Evolutionary conservation across 345 rosid species (phyloP).

Genomic region (Schrenkiella parvula): DNA sequence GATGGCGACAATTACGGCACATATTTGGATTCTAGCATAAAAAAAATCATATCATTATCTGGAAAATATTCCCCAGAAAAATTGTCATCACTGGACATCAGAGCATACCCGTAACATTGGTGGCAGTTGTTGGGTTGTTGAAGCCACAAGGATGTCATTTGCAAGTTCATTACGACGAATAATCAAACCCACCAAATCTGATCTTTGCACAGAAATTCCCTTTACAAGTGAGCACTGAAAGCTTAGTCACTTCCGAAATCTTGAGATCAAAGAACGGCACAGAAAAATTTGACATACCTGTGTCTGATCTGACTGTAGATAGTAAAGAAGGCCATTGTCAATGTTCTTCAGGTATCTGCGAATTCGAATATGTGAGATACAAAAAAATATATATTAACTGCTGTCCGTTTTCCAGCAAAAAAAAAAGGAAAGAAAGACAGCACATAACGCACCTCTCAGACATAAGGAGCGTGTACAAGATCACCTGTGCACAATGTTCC

Average conservation of each 20-base stretch:
- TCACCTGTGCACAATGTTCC: conserved; percentile 96
- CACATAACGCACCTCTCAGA: conserved; percentile 72
- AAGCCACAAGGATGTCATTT: conserved; percentile 70
- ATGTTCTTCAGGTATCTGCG: conserved; percentile 70
- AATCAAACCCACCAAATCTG: conserved; percentile 84
- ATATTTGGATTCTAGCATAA: conserved; percentile 63
- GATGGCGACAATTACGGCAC: conserved; percentile 89
- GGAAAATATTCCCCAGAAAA: not conserved
- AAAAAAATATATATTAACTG: not conserved
- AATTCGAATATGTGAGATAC: conserved; percentile 3
- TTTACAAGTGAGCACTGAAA: conserved; percentile 30
- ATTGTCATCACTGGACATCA: conserved; percentile 7
- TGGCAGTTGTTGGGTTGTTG: conserved; percentile 67
- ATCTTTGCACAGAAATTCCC: conserved; percentile 81
- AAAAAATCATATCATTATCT: conserved; percentile 10
- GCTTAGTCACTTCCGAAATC: conserved; percentile 8
- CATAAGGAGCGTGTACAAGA: conserved; percentile 95
- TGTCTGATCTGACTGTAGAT: conserved; percentile 84
- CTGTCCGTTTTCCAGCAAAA: conserved; percentile 5
- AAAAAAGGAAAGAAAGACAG: not conserved
- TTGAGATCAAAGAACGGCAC: conserved; percentile 14
- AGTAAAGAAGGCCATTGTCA: conserved; percentile 82
- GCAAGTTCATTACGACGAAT: conserved; percentile 98
- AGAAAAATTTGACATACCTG: conserved; percentile 44
- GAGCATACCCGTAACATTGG: conserved; percentile 75